Base-by-base conservation (phyloP, 108 stramenopile species). In the Skeletonema potamos region DNA sequence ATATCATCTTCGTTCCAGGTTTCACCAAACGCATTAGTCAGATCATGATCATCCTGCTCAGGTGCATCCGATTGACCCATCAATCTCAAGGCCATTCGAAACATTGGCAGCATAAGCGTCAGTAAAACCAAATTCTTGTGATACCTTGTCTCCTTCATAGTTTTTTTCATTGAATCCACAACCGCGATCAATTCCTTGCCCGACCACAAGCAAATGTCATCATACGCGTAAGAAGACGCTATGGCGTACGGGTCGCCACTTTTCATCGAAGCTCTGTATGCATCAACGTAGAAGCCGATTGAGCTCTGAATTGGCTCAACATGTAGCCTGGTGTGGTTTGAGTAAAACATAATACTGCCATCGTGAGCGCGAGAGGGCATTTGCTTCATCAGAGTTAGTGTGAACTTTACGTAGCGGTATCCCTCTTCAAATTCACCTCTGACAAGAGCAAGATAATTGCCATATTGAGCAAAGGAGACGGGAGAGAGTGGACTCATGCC, bases 401-500 rank as follows among this genome's bases (percentile, higher is more conserved):
- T 56, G 1, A 74, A 6, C 9, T 36, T 20, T 43, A 30, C 41
- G 24, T 60, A 74, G 22, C 34, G 28, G 15, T 54, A 24, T 5
- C 68, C 68, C 22, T 24, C 17, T 12, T 51, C 28, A 12, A 62
- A 61, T 11, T 76, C 22, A 1, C 18, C 32, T 11, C 18, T 6
- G 18, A 58, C 10, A 26, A 41, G 39, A n/a, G 60, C 61, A 18
- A 69, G 62, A 62, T 69, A 41, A 29, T 27, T 28, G 17, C 68
- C 68, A 62, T 65, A 67, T 3, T n/a, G 43, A 27, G 41, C 75
- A 44, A 76, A 76, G 18, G 12, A 68, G 0, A 64, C 12, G 3
- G 75, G 48, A 10, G 75, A 70, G 0, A 37, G 8, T 15, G 69
- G 55, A 4, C 61, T 55, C 22, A 76, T 20, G 15, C 75, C 75